phyloP scores from a whole-genome alignment of 371 early-diverging fungal species.

The Apophysomyces trapeziformis region DNA sequence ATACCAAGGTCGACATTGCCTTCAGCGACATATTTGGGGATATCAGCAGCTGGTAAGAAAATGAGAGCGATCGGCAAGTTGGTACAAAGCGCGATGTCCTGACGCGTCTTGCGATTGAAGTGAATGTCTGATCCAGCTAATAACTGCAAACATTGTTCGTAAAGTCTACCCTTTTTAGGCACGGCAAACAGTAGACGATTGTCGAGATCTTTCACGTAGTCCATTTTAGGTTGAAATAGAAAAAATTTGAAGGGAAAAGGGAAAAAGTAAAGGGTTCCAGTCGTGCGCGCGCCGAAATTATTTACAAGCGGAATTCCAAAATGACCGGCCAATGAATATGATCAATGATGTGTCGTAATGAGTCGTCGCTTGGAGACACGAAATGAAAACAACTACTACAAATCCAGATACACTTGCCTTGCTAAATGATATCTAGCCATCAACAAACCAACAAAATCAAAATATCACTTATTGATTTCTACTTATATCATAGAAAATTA shows the following conservation, averaged over 20 bases:
- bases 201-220: slow-evolving; percentile 67
- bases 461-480: too few relatives aligned
- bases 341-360: too few relatives aligned
- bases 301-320: too few relatives aligned
- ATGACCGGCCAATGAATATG: too few relatives aligned
- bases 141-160: slow-evolving; percentile 83
- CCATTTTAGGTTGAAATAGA: slow-evolving; percentile 45
- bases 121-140: slow-evolving; percentile 91
- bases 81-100: slow-evolving; percentile 94
- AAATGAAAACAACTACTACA: too few relatives aligned
- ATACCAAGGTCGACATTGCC: slow-evolving; percentile 97
- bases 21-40: slow-evolving; percentile 92
- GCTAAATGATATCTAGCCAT: too few relatives aligned
- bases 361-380: too few relatives aligned
- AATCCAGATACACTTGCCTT: too few relatives aligned
- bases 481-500: too few relatives aligned
- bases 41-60: slow-evolving; percentile 94
- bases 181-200: slow-evolving; percentile 92
- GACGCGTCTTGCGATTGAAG: slow-evolving; percentile 90
- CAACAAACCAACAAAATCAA: too few relatives aligned
- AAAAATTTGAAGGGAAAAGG: background rate
- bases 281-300: too few relatives aligned
- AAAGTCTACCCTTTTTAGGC: slow-evolving; percentile 97
- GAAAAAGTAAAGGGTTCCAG: too few relatives aligned
- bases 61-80: slow-evolving; percentile 93